Evolutionary conservation across 2,329 filamentous ascomycete species (phyloP).

Genomic region (Ophiocordyceps camponoti-floridani): DNA sequence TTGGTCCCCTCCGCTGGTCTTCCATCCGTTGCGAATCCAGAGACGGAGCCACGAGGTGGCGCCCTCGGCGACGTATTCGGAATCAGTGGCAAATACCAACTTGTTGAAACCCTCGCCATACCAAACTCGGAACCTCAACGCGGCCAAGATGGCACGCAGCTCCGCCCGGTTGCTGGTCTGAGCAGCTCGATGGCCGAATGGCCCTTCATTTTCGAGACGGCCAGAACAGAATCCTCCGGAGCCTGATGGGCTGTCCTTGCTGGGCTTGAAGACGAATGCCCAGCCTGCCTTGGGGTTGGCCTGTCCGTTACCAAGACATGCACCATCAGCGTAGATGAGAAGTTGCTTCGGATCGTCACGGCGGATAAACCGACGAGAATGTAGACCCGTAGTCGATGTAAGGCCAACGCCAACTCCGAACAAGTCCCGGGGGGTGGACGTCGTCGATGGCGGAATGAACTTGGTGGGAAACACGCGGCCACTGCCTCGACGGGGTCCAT

Average conservation of each 20-base stretch:
- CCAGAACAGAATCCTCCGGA: constrained; percentile 2
- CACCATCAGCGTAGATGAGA: constrained; percentile 26
- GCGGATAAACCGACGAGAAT: constrained; percentile 2
- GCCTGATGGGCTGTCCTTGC: constrained; percentile 5
- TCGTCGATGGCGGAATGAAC: constrained; percentile 3
- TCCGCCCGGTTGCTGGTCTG: constrained; percentile 23
- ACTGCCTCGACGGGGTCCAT: constrained; percentile 1
- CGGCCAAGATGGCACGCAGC: constrained; percentile 1
- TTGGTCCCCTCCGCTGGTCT: background rate
- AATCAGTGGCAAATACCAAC: constrained; percentile 2
- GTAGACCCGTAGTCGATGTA: no score
- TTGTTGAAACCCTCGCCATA: constrained; percentile 1
- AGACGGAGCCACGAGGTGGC: background rate
- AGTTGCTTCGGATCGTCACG: constrained; percentile 2
- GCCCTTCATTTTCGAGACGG: constrained; percentile 23
- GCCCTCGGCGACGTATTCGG: constrained; percentile 2
- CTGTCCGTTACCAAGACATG: constrained; percentile 23
- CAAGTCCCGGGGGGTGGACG: constrained; percentile 1
- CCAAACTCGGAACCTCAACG: constrained; percentile 1
- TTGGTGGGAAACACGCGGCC: constrained; percentile 4
- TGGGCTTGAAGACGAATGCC: constrained; percentile 12
- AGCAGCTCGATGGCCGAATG: constrained; percentile 13
- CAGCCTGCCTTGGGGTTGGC: constrained; percentile 19
- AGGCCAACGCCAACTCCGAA: constrained; percentile 1
- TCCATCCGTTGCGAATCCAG: constrained; percentile 2